These are phyloP conservation scores for Tritrichomonas musculus DNA, from an alignment of 208 protist genomes.

Conservation along the genomic window DNA sequence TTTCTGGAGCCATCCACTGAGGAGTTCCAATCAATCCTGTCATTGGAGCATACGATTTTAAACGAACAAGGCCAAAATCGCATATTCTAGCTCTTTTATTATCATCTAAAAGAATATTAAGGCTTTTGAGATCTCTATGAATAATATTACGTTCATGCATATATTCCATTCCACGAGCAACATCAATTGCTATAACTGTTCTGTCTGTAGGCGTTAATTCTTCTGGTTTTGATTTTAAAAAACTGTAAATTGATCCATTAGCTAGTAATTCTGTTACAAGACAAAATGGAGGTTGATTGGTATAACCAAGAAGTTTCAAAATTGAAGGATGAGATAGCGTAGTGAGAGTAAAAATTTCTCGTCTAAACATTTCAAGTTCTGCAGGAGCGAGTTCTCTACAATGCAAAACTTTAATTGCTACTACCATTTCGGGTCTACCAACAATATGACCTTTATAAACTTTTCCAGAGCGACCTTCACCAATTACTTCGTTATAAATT, in stretches of 20 bases:
- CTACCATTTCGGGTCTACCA: not conserved
- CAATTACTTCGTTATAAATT: not conserved
- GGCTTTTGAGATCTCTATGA: slow-evolving; percentile 54
- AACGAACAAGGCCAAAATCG: slow-evolving; percentile 27
- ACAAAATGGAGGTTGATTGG: not conserved
- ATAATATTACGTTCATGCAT: slow-evolving; percentile 51
- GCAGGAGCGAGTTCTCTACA: not conserved
- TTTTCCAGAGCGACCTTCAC: not conserved
- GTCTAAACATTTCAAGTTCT: not conserved
- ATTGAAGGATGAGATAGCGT: not conserved
- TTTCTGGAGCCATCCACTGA: slow-evolving; percentile 34
- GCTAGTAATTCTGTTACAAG: not conserved
- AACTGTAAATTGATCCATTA: not conserved
- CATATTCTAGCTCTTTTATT: not conserved
- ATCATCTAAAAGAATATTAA: slow-evolving; percentile 48
- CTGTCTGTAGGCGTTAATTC: slow-evolving; percentile 6
- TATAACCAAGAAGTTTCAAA: slow-evolving; percentile 7
- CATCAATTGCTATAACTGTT: slow-evolving; percentile 43
- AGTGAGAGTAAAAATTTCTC: not conserved
- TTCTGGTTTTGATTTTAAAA: not conserved
- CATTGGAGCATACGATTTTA: not conserved
- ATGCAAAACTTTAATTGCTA: slow-evolving; percentile 3
- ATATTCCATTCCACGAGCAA: slow-evolving; percentile 53
- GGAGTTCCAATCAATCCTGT: slow-evolving; percentile 34
- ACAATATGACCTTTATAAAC: not conserved